Conservation (phyloP, 768 basidiomycete genomes). For the Jaapia argillacea region DNA sequence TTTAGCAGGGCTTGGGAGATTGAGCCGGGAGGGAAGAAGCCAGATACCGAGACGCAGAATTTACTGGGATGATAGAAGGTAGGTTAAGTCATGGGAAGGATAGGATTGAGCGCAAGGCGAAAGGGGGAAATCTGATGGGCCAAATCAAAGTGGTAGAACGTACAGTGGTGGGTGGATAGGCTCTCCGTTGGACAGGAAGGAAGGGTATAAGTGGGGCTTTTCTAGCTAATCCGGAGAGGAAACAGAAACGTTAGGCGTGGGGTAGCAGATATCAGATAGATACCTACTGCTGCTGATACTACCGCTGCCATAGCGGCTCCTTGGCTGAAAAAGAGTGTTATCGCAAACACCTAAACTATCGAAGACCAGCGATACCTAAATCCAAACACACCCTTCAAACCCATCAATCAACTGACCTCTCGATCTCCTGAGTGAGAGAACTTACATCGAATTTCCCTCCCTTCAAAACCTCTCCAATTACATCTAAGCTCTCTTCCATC, state of each 20-base stretch:
- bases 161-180: slow-evolving; percentile 72
- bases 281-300: slow-evolving; percentile 57
- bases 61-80: slow-evolving; percentile 26
- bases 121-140: no score
- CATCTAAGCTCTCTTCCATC: slow-evolving; percentile 43
- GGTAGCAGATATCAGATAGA: slow-evolving; percentile 2
- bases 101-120: no score
- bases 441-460: slow-evolving; percentile 59
- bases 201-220: slow-evolving; percentile 37
- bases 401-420: slow-evolving; percentile 3
- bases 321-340: no score
- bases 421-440: slow-evolving; percentile 5
- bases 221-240: slow-evolving; percentile 33
- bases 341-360: no score
- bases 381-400: slow-evolving; percentile 60
- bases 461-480: slow-evolving; percentile 46
- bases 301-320: slow-evolving; percentile 70
- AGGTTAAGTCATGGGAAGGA: slow-evolving; percentile 1
- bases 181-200: slow-evolving; percentile 54
- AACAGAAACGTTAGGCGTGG: slow-evolving; percentile 1
- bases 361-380: slow-evolving; percentile 65
- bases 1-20: slow-evolving; percentile 40
- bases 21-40: slow-evolving; percentile 45
- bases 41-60: slow-evolving; percentile 71
- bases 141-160: slow-evolving; percentile 12